These are phyloP conservation scores for Viridothelium virens DNA, from an alignment of 495 filamentous ascomycete genomes.

Conservation along the genomic window DNA sequence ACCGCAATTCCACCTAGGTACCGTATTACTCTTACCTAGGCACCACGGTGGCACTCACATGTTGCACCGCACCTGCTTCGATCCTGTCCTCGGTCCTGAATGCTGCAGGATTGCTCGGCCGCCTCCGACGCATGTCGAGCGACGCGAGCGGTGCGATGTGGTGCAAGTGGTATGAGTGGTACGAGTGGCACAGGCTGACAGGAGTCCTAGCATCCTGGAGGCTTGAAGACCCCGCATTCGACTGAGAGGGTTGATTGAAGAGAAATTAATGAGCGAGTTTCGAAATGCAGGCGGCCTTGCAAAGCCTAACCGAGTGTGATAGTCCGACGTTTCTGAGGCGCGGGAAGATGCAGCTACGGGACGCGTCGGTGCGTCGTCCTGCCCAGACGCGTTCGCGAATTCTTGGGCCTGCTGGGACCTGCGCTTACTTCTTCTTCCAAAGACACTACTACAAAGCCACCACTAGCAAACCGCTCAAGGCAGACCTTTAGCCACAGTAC, in stretches of 20 bases:
- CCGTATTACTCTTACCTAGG: too few species aligned
- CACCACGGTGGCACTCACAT: background rate
- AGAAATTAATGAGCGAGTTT: background rate
- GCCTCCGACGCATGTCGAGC: background rate
- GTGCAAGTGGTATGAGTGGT: too few species aligned
- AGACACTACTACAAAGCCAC: too few species aligned
- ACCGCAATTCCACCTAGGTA: background rate
- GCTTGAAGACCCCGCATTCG: background rate
- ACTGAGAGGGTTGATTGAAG: background rate
- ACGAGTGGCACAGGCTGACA: background rate
- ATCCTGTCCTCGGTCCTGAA: background rate
- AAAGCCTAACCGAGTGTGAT: background rate
- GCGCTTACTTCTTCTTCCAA: too few species aligned
- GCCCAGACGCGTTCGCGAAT: too few species aligned
- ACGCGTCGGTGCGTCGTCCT: background rate
- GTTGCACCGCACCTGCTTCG: background rate
- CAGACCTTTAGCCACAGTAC: too few species aligned
- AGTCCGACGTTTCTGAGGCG: background rate
- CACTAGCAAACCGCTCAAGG: too few species aligned
- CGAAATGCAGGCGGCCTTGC: background rate
- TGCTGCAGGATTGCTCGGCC: background rate
- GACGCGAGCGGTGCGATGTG: too few species aligned
- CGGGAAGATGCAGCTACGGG: background rate
- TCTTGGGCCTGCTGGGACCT: too few species aligned
- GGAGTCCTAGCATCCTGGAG: background rate